Evolutionary conservation across 140 eudicot species (phyloP), one percentile per base, ranked within the genome.

Genomic region (Senecio squalidus): DNA sequence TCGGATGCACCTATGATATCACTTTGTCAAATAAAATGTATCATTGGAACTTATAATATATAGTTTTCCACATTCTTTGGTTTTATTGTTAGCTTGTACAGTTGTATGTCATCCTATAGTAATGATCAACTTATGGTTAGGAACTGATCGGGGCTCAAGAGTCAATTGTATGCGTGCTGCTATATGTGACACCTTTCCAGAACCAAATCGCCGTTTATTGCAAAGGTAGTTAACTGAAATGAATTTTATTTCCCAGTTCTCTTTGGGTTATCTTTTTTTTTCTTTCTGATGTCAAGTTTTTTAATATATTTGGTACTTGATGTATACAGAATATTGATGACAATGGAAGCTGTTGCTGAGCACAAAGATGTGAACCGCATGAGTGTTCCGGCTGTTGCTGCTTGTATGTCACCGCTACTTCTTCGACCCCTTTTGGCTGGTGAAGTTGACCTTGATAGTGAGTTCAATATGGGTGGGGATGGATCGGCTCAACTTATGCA

Each of bases 321-420:
- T 39, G 45, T 48, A 14, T 63, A 67, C 84, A 92, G 98, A 82
- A 87, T 92, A 67, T 80, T 92, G 56, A 64, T 61, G 64, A 87
- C 87, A 85, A 92, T 92, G 98, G 83, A 87, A 73, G 81, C 67
- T 77, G 89, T 92, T 70, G 93, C 82, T 65, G 72, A 80, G 27
- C 55, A 87, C 67, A 92, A 92, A 74, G 80, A 75, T 31, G 92
- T 64, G 36, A 92, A 87, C 60, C 77, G 96, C 60, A 92, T 87
- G 98, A 84, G 98, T 69, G 77, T 77, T 56, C 66, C 98, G 25
- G 98, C 95, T 27, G 98, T 92, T 45, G 98, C 98, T 73, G 98
- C 96, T 64, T 92, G 98, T 74, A 92, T 92, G 98, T 91, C 98
- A 4, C 98, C 98, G 5, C 68, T 92, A 65, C 98, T 92, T 77